Evolutionary conservation across 441 rosid species (phyloP).

Genomic region (Populus trichocarpa): DNA sequence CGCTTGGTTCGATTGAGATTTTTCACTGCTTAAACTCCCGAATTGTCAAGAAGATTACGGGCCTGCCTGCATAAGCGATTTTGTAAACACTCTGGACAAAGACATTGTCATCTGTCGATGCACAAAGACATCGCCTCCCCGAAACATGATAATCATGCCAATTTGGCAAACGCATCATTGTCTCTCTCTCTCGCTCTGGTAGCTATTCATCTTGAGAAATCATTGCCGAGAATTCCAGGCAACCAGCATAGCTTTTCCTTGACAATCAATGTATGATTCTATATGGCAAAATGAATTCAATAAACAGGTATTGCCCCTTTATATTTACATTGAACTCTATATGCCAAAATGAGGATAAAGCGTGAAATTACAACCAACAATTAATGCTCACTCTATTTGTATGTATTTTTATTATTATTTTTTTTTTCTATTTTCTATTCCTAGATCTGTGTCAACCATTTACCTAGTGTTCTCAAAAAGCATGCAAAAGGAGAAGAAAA

Average conservation of each 20-base stretch:
- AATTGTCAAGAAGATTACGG: not conserved
- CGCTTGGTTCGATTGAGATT: not conserved
- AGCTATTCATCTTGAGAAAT: not conserved
- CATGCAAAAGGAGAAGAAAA: conserved; percentile 22
- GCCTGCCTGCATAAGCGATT: not conserved
- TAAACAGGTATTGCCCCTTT: not conserved
- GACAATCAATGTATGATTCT: not conserved
- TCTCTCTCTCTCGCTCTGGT: not conserved
- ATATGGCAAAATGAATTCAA: not conserved
- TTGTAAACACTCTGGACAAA: not conserved
- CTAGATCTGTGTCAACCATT: conserved; percentile 32
- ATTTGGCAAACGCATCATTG: too few species aligned
- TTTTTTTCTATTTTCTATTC: conserved; percentile 18
- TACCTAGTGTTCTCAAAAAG: conserved; percentile 26
- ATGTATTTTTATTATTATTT: not conserved
- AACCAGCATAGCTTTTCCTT: not conserved
- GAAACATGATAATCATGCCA: not conserved
- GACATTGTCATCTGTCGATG: not conserved
- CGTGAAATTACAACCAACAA: conserved; percentile 9
- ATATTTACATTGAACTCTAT: not conserved
- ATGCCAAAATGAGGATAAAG: not conserved
- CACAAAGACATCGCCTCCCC: not conserved
- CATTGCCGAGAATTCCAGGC: not conserved
- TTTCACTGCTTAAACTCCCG: not conserved
- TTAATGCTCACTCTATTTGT: conserved; percentile 18